Evolutionary conservation across 176 grass and related monocot genomes (phyloP), one percentile per base, ranked within the genome.

Genomic region (Neostapfia colusana): DNA sequence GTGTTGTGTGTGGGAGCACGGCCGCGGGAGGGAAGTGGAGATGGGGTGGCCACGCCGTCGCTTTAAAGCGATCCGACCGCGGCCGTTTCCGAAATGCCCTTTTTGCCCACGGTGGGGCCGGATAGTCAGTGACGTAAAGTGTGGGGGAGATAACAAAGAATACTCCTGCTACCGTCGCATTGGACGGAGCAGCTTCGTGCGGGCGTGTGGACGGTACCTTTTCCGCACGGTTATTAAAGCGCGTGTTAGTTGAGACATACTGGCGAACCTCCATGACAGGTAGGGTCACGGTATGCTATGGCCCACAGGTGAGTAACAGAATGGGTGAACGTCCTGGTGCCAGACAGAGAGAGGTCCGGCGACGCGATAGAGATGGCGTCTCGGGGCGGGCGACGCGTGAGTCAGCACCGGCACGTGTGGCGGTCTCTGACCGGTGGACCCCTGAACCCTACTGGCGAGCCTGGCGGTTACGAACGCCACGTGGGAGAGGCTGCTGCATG

Each of bases 61-160:
- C 46, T 88, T 69, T 79, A 84, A 75, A 75, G 75, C 63, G 35
- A 79, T 61, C 18, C 63, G 21, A 51, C 0, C 3, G 18, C 2
- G 15, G 6, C 3, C n/a, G n/a, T 36, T 70, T 44, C 1, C 0
- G 16, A 46, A 65, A 4, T 26, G 2, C 8, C n/a, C 15, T 18
- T 65, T 72, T 7, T 63, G 68, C 43, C 58, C 21, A 0, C 0
- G 3, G 13, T 11, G 68, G 80, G 51, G 3, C n/a, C 68, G 0
- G 0, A 0, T 0, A 51, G 68, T 83, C 85, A 67, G 74, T 15
- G 21, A 5, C 4, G 0, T 0, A 0, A 6, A 0, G 45, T 6
- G 39, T 13, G 11, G 2, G 26, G 8, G 20, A n/a, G 28, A 20
- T n/a, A 11, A 73, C 3, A 42, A 72, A 40, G 6, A 16, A 25